Evolutionary conservation across 2,329 filamentous ascomycete genomes (phyloP), one percentile per base, ranked within the genome.

Genomic region (Xylariaceae sp.): DNA sequence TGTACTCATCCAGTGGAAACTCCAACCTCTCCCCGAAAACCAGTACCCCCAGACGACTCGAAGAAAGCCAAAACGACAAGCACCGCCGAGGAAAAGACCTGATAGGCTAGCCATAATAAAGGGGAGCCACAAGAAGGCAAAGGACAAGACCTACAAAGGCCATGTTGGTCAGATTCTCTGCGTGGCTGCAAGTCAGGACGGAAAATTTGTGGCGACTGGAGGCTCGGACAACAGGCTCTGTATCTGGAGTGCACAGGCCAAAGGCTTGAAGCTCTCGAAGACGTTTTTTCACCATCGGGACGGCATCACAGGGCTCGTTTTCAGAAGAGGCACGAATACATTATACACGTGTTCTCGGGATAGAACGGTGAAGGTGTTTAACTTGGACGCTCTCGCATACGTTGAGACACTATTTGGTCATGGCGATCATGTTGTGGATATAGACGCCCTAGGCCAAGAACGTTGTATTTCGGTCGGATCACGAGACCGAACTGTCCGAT

Each of bases 301-400:
- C 65, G 82, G 90, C 14, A 84, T 99, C 46, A 93, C 89, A 6
- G 87, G 87, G 1, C 76, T 99, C 38, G 59, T 87, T 1, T 99
- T 99, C 68, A 86, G 91, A 36, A 81, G 89, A 56, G 89, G 88
- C 45, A 92, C 89, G 14, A 96, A 97, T 65, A 92, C 97, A 71
- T 75, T 99, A 17, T 99, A 95, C 74, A 95, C 90, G 3, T 87
- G 88, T 52, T 94, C 90, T 48, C 89, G 87, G 64, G 94, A 99
- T 71, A 84, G 94, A 40, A 96, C 93, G 2, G 87, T 99, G 67
- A 97, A 97, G 71, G 88, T 95, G 31, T 99, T 93, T 90, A 93
- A 88, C 60, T 76, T 97, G 41, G 88, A 96, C 62, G 91, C 95
- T 68, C 79, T 96, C 56, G 90, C 93, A 42, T 99, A 97, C 66